phyloP scores from a whole-genome alignment of 2,329 filamentous ascomycete species.

The Stemphylium vesicarium region DNA sequence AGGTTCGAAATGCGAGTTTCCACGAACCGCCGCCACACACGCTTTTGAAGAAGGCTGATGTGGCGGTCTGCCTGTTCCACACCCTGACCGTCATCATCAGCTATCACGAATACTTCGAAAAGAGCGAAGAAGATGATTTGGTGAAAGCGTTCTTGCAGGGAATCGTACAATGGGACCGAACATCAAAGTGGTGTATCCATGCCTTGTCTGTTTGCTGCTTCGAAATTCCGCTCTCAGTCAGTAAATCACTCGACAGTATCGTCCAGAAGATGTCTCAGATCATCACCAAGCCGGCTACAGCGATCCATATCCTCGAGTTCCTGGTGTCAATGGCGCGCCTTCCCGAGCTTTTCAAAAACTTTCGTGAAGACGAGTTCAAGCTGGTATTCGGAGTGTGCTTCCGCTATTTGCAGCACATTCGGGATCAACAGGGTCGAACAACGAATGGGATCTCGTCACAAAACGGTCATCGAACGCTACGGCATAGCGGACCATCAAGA shows the following conservation, averaged over 20 bases:
- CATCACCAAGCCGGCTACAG: constrained; percentile 89
- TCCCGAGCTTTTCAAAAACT: constrained; percentile 83
- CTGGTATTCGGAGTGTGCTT: constrained; percentile 96
- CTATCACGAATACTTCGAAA: constrained; percentile 85
- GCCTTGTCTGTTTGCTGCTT: constrained; percentile 94
- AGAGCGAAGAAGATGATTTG: constrained; percentile 86
- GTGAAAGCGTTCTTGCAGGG: constrained; percentile 86
- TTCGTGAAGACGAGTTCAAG: constrained; percentile 89
- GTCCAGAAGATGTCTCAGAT: constrained; percentile 94
- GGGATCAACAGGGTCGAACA: constrained; percentile 62
- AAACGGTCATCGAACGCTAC: constrained; percentile 44
- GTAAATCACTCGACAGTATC: constrained; percentile 83
- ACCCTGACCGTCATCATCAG: constrained; percentile 86
- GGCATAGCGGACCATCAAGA: constrained; percentile 53
- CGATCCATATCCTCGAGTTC: constrained; percentile 95
- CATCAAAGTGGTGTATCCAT: constrained; percentile 91
- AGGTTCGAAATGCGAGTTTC: constrained; percentile 77
- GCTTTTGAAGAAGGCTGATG: constrained; percentile 83
- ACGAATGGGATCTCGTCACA: constrained; percentile 41
- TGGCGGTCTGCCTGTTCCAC: constrained; percentile 87
- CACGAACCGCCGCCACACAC: constrained; percentile 81
- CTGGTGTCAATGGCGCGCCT: constrained; percentile 86
- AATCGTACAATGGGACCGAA: constrained; percentile 82
- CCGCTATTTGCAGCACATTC: constrained; percentile 87
- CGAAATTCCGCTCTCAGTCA: constrained; percentile 85